Evolutionary conservation across 192 early-diverging fungal species (phyloP).

Genomic region (Diversispora eburnea): DNA sequence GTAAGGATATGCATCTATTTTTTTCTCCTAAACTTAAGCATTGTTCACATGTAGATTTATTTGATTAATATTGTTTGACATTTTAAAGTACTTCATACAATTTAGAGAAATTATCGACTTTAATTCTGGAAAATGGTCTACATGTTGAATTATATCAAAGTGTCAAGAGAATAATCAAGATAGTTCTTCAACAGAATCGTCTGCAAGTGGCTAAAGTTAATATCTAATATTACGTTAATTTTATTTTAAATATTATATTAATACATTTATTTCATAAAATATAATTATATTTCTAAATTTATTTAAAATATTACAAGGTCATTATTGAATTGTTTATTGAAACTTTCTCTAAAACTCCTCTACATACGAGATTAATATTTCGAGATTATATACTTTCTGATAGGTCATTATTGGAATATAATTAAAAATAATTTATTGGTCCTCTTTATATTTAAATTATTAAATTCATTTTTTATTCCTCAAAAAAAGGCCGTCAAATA

Average conservation of each 20-base stretch:
- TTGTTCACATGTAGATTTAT: background rate
- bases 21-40: background rate
- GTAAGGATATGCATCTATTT: background rate
- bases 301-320: background rate
- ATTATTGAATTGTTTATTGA: background rate
- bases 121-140: conserved; percentile 1
- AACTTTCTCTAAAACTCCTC: background rate
- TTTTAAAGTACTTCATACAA: background rate
- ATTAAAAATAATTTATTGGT: background rate
- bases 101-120: background rate
- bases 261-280: background rate
- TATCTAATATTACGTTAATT: background rate
- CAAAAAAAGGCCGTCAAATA: background rate
- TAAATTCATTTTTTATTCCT: background rate
- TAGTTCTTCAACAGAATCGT: background rate
- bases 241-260: background rate
- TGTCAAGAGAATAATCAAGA: conserved; percentile 9
- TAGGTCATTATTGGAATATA: background rate
- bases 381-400: conserved; percentile 14
- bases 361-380: background rate
- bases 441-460: background rate
- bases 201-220: background rate
- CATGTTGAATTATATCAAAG: conserved; percentile 17
- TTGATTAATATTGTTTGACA: background rate
- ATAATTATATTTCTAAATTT: background rate